Conservation (phyloP, 805 yeast genomes). For the Ogataea kodamae region DNA sequence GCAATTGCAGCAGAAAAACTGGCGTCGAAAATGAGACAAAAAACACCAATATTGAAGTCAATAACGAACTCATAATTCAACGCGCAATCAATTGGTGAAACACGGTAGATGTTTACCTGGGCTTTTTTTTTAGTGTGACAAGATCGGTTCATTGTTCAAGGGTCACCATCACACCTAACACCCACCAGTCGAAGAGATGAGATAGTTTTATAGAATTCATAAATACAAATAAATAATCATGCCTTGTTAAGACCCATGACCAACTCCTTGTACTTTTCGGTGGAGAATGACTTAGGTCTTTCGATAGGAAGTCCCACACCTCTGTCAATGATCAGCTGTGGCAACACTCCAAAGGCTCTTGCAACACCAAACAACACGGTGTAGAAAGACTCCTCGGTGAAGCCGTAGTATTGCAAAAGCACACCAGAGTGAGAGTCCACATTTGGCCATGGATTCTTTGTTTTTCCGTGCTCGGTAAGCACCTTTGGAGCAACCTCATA, state of each 20-base stretch:
- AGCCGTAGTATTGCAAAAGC: conserved; percentile 78
- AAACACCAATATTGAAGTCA: no score
- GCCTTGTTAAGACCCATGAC: conserved; percentile 40
- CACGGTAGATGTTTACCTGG: no score
- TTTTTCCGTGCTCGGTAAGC: conserved; percentile 79
- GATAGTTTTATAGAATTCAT: conserved; percentile 1
- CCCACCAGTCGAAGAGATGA: no score
- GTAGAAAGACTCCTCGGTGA: conserved; percentile 78
- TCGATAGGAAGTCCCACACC: conserved; percentile 80
- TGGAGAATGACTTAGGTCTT: conserved; percentile 91
- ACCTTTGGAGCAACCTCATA: conserved; percentile 83
- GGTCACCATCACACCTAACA: no score
- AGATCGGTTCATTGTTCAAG: no score
- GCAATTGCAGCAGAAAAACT: background rate
- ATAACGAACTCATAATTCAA: no score
- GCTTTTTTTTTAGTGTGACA: no score
- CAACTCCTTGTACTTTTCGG: conserved; percentile 85
- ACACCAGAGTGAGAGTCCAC: conserved; percentile 89
- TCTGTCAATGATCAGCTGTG: conserved; percentile 81
- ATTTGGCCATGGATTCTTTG: conserved; percentile 92
- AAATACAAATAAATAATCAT: conserved; percentile 14
- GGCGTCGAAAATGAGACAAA: background rate
- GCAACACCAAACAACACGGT: conserved; percentile 85
- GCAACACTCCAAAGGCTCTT: conserved; percentile 82
- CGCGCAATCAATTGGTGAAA: background rate